Conservation (phyloP, 306 rosid species). For the Cucumis hystrix region DNA sequence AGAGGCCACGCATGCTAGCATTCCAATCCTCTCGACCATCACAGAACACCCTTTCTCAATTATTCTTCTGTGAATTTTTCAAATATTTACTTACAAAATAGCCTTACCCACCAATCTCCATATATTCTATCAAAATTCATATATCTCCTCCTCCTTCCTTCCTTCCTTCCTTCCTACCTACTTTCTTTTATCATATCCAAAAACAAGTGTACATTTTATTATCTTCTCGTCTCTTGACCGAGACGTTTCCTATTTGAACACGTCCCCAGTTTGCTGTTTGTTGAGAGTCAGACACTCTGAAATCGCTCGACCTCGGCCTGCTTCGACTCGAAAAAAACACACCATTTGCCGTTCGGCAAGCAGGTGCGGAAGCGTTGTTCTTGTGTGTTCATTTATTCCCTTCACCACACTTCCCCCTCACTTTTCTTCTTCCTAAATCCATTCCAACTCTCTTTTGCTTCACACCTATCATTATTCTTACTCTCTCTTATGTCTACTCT, state of each 20-base stretch:
- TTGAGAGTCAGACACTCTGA: slow-evolving; percentile 10
- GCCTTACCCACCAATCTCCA: slow-evolving; percentile 11
- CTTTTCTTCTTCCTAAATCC: slow-evolving; percentile 15
- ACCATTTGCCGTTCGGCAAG: slow-evolving; percentile 42
- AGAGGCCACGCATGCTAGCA: slow-evolving; percentile 70
- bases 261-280: slow-evolving; percentile 19
- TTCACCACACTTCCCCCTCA: slow-evolving; percentile 12
- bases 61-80: slow-evolving; percentile 12
- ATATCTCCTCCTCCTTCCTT: not conserved
- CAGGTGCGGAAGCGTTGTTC: slow-evolving; percentile 91
- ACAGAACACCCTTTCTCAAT: slow-evolving; percentile 7
- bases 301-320: slow-evolving; percentile 84
- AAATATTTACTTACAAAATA: slow-evolving; percentile 19
- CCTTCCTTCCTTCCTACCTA: not conserved
- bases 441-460: slow-evolving; percentile 11
- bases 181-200: slow-evolving; percentile 28
- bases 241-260: not conserved
- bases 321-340: slow-evolving; percentile 43
- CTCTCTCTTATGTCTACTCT: slow-evolving; percentile 29
- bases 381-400: not conserved
- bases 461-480: slow-evolving; percentile 21
- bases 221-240: slow-evolving; percentile 37
- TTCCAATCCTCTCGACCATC: not conserved
- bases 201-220: slow-evolving; percentile 66
- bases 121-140: slow-evolving; percentile 6